Evolutionary conservation across 2,329 filamentous ascomycete genomes (phyloP).

Genomic region (Lachnellula hyalina): DNA sequence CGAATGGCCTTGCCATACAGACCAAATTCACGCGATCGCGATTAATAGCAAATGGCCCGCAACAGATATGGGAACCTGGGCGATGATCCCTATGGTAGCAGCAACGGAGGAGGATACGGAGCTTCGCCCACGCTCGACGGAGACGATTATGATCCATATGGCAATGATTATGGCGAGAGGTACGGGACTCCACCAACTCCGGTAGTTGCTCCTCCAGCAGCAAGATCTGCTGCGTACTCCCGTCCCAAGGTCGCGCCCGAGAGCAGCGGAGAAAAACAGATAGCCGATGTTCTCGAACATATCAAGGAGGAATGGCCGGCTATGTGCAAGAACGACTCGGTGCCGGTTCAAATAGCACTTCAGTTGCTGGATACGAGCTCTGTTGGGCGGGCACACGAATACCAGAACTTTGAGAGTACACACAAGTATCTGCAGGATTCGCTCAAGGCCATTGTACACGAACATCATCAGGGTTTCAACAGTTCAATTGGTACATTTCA

Average conservation of each 20-base stretch:
- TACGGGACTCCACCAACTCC: constrained; percentile 24
- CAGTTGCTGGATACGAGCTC: constrained; percentile 93
- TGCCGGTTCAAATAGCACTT: constrained; percentile 90
- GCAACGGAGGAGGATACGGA: constrained; percentile 22
- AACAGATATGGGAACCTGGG: constrained; percentile 29
- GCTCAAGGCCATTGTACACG: constrained; percentile 91
- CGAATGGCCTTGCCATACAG: constrained; percentile 19
- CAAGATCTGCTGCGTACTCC: constrained; percentile 13
- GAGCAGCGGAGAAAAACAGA: constrained; percentile 29
- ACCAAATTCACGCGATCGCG: constrained; percentile 16
- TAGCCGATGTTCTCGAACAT: constrained; percentile 59
- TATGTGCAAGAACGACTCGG: constrained; percentile 82
- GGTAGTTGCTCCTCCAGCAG: constrained; percentile 15
- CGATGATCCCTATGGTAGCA: constrained; percentile 23
- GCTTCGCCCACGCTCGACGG: constrained; percentile 17
- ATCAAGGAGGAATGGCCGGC: constrained; percentile 89
- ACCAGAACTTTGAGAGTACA: constrained; percentile 75
- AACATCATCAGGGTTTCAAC: constrained; percentile 98
- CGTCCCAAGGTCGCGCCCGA: constrained; percentile 21
- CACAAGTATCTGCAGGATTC: constrained; percentile 88
- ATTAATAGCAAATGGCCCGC: constrained; percentile 27
- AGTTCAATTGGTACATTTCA: constrained; percentile 98
- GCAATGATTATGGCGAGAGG: constrained; percentile 24
- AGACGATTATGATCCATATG: constrained; percentile 31
- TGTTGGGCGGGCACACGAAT: constrained; percentile 83